phyloP scores from a whole-genome alignment of 495 filamentous ascomycete species.

The Penicillium coprophilum region DNA sequence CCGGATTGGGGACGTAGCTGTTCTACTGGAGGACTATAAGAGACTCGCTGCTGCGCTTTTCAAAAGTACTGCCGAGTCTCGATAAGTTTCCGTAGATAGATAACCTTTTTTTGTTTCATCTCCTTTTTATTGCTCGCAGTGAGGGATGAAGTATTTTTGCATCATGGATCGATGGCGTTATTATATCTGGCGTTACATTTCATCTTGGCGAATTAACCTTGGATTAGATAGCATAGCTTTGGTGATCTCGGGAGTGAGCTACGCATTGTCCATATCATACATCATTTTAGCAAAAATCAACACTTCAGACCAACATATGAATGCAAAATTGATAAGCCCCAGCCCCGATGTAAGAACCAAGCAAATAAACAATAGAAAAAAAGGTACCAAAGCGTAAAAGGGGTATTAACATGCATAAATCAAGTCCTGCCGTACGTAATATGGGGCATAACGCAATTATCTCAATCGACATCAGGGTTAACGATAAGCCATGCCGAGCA shows the following conservation, averaged over 20 bases:
- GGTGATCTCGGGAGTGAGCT: slow-evolving; percentile 3
- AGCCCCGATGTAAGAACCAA: background rate
- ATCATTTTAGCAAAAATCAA: slow-evolving; percentile 10
- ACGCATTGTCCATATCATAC: slow-evolving; percentile 21
- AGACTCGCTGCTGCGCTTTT: slow-evolving; percentile 57
- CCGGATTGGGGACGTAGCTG: slow-evolving; percentile 75
- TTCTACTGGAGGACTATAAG: slow-evolving; percentile 84
- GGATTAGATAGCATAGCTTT: slow-evolving; percentile 13
- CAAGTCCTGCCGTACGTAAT: slow-evolving; percentile 9
- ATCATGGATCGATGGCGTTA: slow-evolving; percentile 20
- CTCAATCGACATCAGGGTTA: slow-evolving; percentile 6
- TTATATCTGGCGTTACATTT: slow-evolving; percentile 14
- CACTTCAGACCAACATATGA: background rate
- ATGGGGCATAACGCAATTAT: slow-evolving; percentile 8
- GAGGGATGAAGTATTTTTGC: slow-evolving; percentile 2
- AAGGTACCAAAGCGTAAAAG: slow-evolving; percentile 1
- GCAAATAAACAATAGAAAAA: slow-evolving; percentile 1
- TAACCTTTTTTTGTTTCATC: background rate
- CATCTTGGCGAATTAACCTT: slow-evolving; percentile 19
- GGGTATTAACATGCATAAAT: slow-evolving; percentile 22
- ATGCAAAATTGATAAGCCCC: background rate
- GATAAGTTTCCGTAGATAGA: slow-evolving; percentile 1
- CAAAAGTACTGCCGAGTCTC: slow-evolving; percentile 38
- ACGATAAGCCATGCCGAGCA: background rate
- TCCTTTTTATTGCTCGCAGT: background rate